phyloP scores from a whole-genome alignment of 208 protist species.

The Trypanosoma grayi region DNA sequence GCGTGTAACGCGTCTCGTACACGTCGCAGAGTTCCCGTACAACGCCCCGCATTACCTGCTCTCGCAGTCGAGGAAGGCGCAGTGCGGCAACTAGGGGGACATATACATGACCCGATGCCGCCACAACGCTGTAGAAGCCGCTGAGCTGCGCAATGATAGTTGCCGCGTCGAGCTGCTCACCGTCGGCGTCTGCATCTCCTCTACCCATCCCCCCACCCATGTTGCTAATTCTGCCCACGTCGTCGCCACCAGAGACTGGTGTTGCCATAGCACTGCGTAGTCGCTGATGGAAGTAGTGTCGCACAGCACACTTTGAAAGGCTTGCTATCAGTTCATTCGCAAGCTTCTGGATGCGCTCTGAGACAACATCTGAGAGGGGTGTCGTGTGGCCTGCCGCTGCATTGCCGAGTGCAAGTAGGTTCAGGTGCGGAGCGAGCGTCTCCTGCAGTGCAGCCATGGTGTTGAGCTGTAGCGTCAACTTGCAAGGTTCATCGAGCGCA shows the following conservation, averaged over 20 bases:
- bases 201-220: neutral
- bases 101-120: conserved; percentile 42
- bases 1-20: conserved; percentile 37
- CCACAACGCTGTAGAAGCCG: conserved; percentile 59
- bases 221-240: neutral
- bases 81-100: conserved; percentile 54
- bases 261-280: neutral
- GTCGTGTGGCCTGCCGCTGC: conserved; percentile 9
- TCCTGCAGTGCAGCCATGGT: conserved; percentile 39
- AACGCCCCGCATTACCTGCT: conserved; percentile 26
- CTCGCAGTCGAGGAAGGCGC: conserved; percentile 20
- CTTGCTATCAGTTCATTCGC: conserved; percentile 9
- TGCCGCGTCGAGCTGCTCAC: neutral
- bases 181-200: neutral
- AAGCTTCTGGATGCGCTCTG: conserved; percentile 21
- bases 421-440: conserved; percentile 31
- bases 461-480: conserved; percentile 47
- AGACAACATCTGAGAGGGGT: conserved; percentile 18
- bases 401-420: conserved; percentile 17
- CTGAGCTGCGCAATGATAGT: conserved; percentile 19
- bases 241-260: neutral
- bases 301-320: conserved; percentile 16
- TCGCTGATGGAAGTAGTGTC: conserved; percentile 19
- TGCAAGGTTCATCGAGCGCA: conserved; percentile 53
- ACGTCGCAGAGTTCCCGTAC: conserved; percentile 33